Evolutionary conservation across 2,329 filamentous ascomycete genomes (phyloP), one percentile per base, ranked within the genome.

Genomic region (Neoarthrinium moseri): DNA sequence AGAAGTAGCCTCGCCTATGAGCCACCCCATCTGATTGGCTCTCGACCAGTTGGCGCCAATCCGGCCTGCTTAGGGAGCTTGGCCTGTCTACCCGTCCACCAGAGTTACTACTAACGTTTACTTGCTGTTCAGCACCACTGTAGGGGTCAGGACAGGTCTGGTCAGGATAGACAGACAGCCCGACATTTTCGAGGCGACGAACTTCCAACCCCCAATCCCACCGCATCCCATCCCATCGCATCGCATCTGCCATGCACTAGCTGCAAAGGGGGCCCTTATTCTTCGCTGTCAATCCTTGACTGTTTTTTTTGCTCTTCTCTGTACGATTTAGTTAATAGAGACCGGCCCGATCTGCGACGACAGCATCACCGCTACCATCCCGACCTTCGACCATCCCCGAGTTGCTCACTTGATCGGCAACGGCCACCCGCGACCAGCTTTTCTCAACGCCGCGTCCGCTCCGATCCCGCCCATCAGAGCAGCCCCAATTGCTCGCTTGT

Each of bases 271-370:
- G 29, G 39, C 29, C 27, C 30, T 38, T 42, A 17, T 34, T 24
- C 18, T 42, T 42, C 39, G 39, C 27, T 42, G 39, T 42, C 39
- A 27, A 32, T 42, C 39, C 26, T 42, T 42, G 15, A 32, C 27
- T 21, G 23, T 30, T 42, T 42, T 29, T 42, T 26, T 24, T 42
- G 18, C 33, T 42, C 24, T 20, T 12, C 22, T 42, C 24, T 24
- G 15, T 12, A 20, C 17, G 27, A 27, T 11, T 18, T 23, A 13
- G 32, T 42, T 32, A 34, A 32, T 34, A 42, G 39, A 42, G n/a
- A n/a, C n/a, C n/a, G n/a, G n/a, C n/a, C n/a, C n/a, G n/a, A n/a
- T n/a, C n/a, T n/a, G n/a, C n/a, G 15, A 42, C 39, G 39, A 33
- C 39, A 8, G 17, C 27, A 18, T 11, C 27, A 30, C n/a, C 35